phyloP scores from a whole-genome alignment of 2,329 filamentous ascomycete genomes.

The Xylariaceae sp. region DNA sequence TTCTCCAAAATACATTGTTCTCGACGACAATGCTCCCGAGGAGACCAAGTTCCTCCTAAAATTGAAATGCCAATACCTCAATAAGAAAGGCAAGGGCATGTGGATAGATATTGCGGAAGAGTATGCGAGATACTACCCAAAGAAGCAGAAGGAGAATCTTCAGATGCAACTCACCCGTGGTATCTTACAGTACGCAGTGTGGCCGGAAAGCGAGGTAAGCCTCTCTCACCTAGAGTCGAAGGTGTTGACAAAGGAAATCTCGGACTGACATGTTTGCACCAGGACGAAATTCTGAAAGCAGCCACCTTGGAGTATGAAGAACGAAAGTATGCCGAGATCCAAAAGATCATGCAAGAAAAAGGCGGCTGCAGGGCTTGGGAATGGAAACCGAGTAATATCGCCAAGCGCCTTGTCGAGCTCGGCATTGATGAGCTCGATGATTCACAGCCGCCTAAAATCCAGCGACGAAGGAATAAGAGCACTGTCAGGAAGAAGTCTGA shows the following conservation, averaged over 20 bases:
- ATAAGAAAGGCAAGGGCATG: conserved; percentile 55
- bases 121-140: conserved; percentile 36
- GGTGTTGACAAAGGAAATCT: not conserved
- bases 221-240: conserved; percentile 3
- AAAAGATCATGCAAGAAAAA: conserved; percentile 46
- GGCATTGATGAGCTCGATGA: conserved; percentile 45
- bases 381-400: conserved; percentile 49
- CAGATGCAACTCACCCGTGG: conserved; percentile 57
- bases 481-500: conserved; percentile 19
- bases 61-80: conserved; percentile 44
- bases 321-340: conserved; percentile 42
- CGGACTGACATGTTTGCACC: conserved; percentile 14
- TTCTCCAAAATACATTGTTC: conserved; percentile 28
- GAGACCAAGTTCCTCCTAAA: conserved; percentile 50
- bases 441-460: conserved; percentile 38
- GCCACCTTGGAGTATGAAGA: conserved; percentile 38
- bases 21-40: conserved; percentile 45
- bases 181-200: conserved; percentile 47
- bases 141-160: conserved; percentile 46
- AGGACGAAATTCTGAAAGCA: conserved; percentile 42
- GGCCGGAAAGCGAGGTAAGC: conserved; percentile 51
- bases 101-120: conserved; percentile 52
- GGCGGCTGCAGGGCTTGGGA: conserved; percentile 51
- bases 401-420: conserved; percentile 47
- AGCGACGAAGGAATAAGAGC: conserved; percentile 42